These are phyloP conservation scores for Aspergillus olivimuriae DNA, from an alignment of 495 filamentous ascomycete genomes.

Conservation along the genomic window DNA sequence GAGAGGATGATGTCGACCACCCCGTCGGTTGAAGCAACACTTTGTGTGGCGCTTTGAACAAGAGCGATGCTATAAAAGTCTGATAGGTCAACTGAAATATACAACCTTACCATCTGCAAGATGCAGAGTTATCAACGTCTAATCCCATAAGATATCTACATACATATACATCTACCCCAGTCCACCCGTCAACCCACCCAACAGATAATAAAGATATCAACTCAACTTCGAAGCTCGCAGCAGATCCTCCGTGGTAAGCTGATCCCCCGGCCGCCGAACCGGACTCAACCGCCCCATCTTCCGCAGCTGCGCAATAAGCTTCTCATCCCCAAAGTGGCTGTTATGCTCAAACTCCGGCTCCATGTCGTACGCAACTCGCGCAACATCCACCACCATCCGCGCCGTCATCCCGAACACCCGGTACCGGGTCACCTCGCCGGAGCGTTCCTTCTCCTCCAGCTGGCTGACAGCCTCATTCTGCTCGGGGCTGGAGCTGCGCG, in stretches of 20 bases:
- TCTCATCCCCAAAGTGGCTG: conserved; percentile 72
- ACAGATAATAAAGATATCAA: conserved; percentile 13
- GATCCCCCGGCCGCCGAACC: conserved; percentile 36
- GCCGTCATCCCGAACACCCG: conserved; percentile 92
- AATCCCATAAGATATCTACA: conserved; percentile 2
- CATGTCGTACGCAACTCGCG: conserved; percentile 71
- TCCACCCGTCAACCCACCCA: too few relatives aligned
- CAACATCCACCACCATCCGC: conserved; percentile 77
- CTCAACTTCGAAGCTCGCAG: conserved; percentile 50
- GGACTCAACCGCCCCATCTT: conserved; percentile 55
- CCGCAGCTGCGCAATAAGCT: conserved; percentile 57
- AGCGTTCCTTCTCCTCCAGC: conserved; percentile 37
- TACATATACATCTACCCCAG: not conserved
- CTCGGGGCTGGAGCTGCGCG: conserved; percentile 21
- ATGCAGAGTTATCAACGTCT: too few relatives aligned
- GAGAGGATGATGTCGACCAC: not conserved
- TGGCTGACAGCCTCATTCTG: conserved; percentile 25
- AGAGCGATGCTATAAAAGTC: not conserved
- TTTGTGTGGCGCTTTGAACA: not conserved
- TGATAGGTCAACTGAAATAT: too few relatives aligned
- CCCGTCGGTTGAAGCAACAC: not conserved
- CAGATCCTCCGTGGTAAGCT: conserved; percentile 53
- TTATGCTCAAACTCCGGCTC: conserved; percentile 84
- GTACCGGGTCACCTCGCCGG: conserved; percentile 48
- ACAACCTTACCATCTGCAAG: too few relatives aligned